Percentiles rank a stretch among this genome's conserved stretches.
phyloP scores from a whole-genome alignment of 2,329 filamentous ascomycete species.

The Calonectria leucothoes region DNA sequence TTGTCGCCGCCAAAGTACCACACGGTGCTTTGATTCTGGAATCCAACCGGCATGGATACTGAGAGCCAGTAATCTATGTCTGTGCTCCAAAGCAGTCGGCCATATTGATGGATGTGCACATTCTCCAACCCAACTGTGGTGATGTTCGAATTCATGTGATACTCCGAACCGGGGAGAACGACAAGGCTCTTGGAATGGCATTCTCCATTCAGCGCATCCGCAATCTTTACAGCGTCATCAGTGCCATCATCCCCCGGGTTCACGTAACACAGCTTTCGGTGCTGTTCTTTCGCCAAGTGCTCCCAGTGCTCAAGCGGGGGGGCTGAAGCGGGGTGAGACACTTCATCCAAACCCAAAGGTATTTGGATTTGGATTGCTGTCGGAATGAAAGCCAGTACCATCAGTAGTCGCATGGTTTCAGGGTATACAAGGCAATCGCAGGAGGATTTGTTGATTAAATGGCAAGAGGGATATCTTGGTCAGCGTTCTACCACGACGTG shows the following conservation, averaged over 20 bases:
- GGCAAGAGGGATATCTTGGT: background rate
- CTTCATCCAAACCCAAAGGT: background rate
- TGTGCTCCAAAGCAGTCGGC: slow-evolving; percentile 42
- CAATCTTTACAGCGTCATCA: slow-evolving; percentile 1
- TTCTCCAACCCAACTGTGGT: background rate
- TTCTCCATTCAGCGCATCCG: background rate
- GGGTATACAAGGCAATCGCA: background rate
- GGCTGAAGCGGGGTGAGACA: background rate
- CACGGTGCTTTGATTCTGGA: slow-evolving; percentile 66
- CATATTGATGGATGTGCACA: slow-evolving; percentile 12
- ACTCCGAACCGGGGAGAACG: background rate
- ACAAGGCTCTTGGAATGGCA: slow-evolving; percentile 2
- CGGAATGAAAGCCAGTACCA: background rate
- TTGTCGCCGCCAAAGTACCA: slow-evolving; percentile 66
- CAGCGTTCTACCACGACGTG: too few relatives aligned
- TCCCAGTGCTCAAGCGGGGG: slow-evolving; percentile 1
- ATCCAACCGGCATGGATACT: slow-evolving; percentile 62
- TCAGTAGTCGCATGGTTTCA: background rate
- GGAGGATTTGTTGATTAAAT: background rate
- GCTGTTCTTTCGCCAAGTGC: background rate
- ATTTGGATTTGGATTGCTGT: background rate
- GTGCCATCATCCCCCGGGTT: background rate
- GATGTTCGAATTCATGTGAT: slow-evolving; percentile 11
- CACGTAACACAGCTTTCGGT: slow-evolving; percentile 2
- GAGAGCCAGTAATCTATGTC: slow-evolving; percentile 64